Percentiles rank a stretch among this genome's conserved stretches.
phyloP scores from a whole-genome alignment of 352 stramenopile species.

The Thraustochytrium striatum region DNA sequence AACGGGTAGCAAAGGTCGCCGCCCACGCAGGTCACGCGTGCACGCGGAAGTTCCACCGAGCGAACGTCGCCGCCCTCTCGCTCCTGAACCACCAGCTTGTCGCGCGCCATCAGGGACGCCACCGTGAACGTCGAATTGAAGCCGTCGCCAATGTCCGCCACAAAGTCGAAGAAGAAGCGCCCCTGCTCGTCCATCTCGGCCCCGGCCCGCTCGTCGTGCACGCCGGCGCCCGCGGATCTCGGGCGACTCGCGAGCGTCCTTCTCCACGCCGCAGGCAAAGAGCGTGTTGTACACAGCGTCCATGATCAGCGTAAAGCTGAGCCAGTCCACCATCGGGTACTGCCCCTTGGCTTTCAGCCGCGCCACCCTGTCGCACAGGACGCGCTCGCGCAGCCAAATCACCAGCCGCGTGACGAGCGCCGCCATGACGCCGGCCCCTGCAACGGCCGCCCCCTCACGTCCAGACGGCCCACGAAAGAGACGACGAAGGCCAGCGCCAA shows the following conservation, averaged over 20 bases:
- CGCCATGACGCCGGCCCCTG: not conserved
- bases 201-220: conserved; percentile 4
- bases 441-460: not conserved
- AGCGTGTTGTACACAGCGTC: not conserved
- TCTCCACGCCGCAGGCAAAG: not conserved
- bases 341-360: not conserved
- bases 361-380: not conserved
- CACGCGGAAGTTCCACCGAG: not conserved
- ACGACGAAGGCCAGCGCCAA: not conserved
- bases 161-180: conserved; percentile 41
- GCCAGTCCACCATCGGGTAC: conserved; percentile 33
- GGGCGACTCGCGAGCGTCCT: not conserved
- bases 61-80: not conserved
- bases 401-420: not conserved
- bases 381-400: not conserved
- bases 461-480: not conserved
- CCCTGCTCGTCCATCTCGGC: not conserved
- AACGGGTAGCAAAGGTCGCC: conserved; percentile 43
- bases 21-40: not conserved
- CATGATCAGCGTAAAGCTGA: not conserved
- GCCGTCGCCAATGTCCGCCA: conserved; percentile 36
- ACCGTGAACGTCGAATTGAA: conserved; percentile 28
- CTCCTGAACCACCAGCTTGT: not conserved
- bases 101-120: not conserved
- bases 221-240: not conserved